Base-by-base conservation (phyloP, 805 yeast genomes). In the Jamesozyma rosinii region DNA sequence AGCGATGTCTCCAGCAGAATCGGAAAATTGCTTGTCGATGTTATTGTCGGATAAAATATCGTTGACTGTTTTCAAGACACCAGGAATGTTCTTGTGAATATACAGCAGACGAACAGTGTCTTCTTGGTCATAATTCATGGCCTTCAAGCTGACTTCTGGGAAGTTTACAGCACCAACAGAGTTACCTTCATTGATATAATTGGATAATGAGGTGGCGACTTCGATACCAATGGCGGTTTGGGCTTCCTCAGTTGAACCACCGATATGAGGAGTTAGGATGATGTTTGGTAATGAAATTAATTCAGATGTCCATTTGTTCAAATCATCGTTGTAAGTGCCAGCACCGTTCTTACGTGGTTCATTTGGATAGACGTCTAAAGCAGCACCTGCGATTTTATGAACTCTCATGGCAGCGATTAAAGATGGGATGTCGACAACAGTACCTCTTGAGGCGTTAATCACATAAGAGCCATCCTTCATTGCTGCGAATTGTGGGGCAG, bases 211-310 rank as follows among this genome's bases (percentile, higher is more conserved):
- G 37, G 83, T 73, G 47, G 82, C 86, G 48, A 92, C 98, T 71
- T 92, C 98, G 48, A 90, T 72, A 70, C 98, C 98, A 61, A 92
- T 92, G 34, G 97, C 95, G 44, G 85, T 76, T 75, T 92, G 98
- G 32, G 98, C 98, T 73, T 92, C 98, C 68, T 90, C 97, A 38
- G 98, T 92, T 41, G 97, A 88, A 53, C 98, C 98, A 69, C 98
- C 98, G 55, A 92, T 92, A 64, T 92, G 98, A 29, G 98, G 98
- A 43, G 97, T 82, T 59, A 92, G 75, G 52, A 92, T 88, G 49
- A 90, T 79, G 68, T 92, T 92, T 69, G 89, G 79, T 63, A 88
- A 75, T 10, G 83, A 70, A 54, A 79, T 75, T 55, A 92, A 75
- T 63, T 89, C 96, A 29, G 85, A 71, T 49, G 84, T 76, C 89